Evolutionary conservation across 768 basidiomycete genomes (phyloP).

Genomic region (Trichaptum fuscoviolaceum): DNA sequence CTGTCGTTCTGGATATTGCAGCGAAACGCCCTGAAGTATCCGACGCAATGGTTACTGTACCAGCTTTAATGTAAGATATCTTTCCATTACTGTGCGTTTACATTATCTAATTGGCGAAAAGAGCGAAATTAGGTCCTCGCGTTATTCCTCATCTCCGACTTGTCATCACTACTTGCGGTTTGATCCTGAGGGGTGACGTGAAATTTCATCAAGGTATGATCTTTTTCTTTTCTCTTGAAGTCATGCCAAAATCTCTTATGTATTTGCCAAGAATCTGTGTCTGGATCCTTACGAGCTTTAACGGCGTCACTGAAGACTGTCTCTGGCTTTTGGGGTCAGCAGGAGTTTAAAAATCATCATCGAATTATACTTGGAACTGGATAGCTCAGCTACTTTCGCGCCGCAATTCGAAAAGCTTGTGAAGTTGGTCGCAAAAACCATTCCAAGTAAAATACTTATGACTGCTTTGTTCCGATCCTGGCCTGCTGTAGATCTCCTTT

Average conservation of each 20-base stretch:
- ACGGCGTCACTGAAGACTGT: slow-evolving; percentile 33
- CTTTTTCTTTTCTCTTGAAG: neutral
- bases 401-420: slow-evolving; percentile 40
- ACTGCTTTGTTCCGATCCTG: slow-evolving; percentile 59
- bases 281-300: neutral
- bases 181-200: slow-evolving; percentile 36
- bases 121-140: slow-evolving; percentile 76
- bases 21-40: slow-evolving; percentile 32
- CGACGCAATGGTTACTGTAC: slow-evolving; percentile 48
- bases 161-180: slow-evolving; percentile 55
- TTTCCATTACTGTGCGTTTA: slow-evolving; percentile 6
- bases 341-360: slow-evolving; percentile 55
- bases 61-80: slow-evolving; percentile 53
- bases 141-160: slow-evolving; percentile 81
- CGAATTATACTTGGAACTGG: slow-evolving; percentile 47
- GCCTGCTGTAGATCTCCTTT: slow-evolving; percentile 30
- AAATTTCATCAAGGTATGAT: slow-evolving; percentile 4
- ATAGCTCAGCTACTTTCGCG: slow-evolving; percentile 24
- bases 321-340: slow-evolving; percentile 73
- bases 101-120: slow-evolving; percentile 24
- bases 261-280: neutral
- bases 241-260: neutral
- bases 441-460: slow-evolving; percentile 61
- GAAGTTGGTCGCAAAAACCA: slow-evolving; percentile 65
- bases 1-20: slow-evolving; percentile 47